Conservation (phyloP, 805 yeast species). For the Hanseniaspora clermontiae region DNA sequence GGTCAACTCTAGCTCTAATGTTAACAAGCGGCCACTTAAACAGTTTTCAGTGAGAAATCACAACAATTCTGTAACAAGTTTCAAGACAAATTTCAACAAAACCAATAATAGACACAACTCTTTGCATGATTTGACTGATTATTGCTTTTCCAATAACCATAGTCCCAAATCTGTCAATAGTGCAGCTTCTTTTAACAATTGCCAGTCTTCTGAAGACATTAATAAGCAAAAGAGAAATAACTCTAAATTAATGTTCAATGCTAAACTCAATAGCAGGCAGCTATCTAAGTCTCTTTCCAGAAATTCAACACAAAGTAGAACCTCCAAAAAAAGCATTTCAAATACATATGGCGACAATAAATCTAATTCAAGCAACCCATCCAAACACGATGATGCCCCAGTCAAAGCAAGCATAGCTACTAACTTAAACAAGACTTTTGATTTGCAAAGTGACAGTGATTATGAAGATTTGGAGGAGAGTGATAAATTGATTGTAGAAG, state of each 20-base stretch:
- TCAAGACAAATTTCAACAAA: not conserved
- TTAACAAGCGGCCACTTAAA: conserved; percentile 3
- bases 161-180: conserved; percentile 4
- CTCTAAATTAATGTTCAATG: conserved; percentile 18
- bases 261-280: conserved; percentile 1
- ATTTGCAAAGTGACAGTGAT: conserved; percentile 20
- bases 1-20: not conserved
- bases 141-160: not conserved
- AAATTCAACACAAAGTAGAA: conserved; percentile 3
- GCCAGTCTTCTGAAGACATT: conserved; percentile 12
- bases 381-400: not conserved
- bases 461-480: conserved; percentile 18
- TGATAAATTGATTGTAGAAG: conserved; percentile 16
- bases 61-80: not conserved
- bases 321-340: not conserved
- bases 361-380: not conserved
- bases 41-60: conserved; percentile 9
- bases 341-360: not conserved
- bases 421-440: conserved; percentile 12
- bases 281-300: conserved; percentile 8
- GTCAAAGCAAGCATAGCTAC: not conserved
- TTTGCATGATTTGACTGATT: not conserved
- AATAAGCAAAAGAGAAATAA: conserved; percentile 18
- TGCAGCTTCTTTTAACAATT: not conserved
- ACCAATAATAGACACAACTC: not conserved